phyloP scores from a whole-genome alignment of 345 rosid species.

The Eucalyptus marginata region DNA sequence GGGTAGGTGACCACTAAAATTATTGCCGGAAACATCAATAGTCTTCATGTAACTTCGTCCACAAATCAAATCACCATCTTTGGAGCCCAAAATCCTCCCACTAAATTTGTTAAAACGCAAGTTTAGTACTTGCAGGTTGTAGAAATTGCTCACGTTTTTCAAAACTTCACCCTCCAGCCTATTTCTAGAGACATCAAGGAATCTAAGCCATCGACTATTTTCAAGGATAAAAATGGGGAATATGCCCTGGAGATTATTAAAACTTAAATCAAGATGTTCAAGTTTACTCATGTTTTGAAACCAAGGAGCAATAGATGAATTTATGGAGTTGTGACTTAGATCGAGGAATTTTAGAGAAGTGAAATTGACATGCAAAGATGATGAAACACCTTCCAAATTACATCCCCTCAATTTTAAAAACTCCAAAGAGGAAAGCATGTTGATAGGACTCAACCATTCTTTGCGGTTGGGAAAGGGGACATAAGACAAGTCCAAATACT shows the following conservation, averaged over 20 bases:
- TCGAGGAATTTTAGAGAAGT: not conserved
- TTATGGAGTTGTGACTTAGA: not conserved
- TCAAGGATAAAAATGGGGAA: not conserved
- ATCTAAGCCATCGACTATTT: not conserved
- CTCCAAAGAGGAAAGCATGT: too few species aligned
- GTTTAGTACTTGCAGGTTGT: not conserved
- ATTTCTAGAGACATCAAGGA: not conserved
- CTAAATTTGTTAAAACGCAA: not conserved
- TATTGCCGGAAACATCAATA: not conserved
- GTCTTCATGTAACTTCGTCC: not conserved
- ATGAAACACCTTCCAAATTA: not conserved
- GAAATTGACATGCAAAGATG: not conserved
- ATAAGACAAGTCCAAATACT: too few species aligned
- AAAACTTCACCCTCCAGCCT: not conserved
- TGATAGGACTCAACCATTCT: too few species aligned
- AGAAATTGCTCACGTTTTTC: not conserved
- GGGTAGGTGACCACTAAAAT: not conserved
- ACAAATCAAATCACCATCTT: not conserved
- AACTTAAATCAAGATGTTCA: not conserved
- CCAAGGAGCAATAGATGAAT: not conserved
- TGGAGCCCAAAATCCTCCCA: not conserved
- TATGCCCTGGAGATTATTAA: rapidly evolving
- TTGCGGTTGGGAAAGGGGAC: too few species aligned
- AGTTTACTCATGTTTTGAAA: not conserved
- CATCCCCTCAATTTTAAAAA: not conserved